Conservation (phyloP, 768 basidiomycete species). For the Mycena maculata region DNA sequence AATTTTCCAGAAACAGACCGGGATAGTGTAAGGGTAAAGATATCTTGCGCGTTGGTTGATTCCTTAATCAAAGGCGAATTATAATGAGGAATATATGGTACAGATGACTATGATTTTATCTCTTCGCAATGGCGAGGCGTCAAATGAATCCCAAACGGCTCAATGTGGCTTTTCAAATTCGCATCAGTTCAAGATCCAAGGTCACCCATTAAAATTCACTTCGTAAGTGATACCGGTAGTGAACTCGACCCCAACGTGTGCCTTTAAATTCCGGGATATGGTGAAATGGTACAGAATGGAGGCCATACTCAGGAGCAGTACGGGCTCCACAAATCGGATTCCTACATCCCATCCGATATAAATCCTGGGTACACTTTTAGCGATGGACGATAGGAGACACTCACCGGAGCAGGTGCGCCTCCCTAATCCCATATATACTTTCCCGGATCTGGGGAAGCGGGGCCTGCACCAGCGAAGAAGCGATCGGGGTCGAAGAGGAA, state of each 20-base stretch:
- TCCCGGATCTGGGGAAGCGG: slow-evolving; percentile 47
- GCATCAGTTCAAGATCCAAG: neutral
- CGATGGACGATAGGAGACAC: neutral
- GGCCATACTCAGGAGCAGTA: slow-evolving; percentile 47
- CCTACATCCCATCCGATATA: slow-evolving; percentile 35
- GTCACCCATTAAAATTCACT: neutral
- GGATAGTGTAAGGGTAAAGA: no score
- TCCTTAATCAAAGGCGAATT: no score
- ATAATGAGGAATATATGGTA: no score
- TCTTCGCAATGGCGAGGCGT: neutral
- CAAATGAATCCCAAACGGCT: slow-evolving; percentile 3
- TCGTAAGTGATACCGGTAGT: slow-evolving; percentile 18
- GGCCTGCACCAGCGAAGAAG: slow-evolving; percentile 33
- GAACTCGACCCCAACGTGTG: neutral
- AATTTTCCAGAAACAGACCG: no score
- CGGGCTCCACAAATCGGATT: slow-evolving; percentile 46
- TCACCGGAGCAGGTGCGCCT: slow-evolving; percentile 48
- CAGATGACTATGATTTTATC: no score
- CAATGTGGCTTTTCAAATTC: neutral
- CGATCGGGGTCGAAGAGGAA: slow-evolving; percentile 53
- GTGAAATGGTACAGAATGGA: slow-evolving; percentile 44
- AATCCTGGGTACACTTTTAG: neutral
- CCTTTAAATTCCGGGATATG: slow-evolving; percentile 27
- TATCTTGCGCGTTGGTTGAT: no score
- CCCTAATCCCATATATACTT: slow-evolving; percentile 49